Conservation (phyloP, 2,329 filamentous ascomycete genomes). For the Cladosporium sp. region DNA sequence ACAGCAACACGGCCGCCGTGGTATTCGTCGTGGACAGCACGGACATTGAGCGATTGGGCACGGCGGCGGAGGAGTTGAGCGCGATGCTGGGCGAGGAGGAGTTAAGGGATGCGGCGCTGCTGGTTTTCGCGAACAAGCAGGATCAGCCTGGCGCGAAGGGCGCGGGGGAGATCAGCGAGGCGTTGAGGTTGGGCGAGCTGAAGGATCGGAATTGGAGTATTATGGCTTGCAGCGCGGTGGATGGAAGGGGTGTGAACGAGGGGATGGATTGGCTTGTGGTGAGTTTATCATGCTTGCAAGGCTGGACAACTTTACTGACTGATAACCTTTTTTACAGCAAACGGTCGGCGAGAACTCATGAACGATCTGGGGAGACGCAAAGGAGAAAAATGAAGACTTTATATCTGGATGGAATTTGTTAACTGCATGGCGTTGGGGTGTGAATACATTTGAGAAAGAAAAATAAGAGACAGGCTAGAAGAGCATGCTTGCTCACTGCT, state of each 20-base stretch:
- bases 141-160: slow-evolving; percentile 97
- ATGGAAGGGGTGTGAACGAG: slow-evolving; percentile 90
- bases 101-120: slow-evolving; percentile 83
- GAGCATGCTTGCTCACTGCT: neutral
- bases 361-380: too few species aligned
- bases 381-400: neutral
- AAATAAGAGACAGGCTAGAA: neutral
- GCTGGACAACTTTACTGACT: neutral
- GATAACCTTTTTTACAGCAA: slow-evolving; percentile 11
- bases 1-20: slow-evolving; percentile 95
- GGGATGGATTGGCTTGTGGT: slow-evolving; percentile 99
- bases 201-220: slow-evolving; percentile 99
- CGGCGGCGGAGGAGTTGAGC: slow-evolving; percentile 86
- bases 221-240: slow-evolving; percentile 93
- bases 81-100: slow-evolving; percentile 98
- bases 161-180: slow-evolving; percentile 94
- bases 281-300: slow-evolving; percentile 39
- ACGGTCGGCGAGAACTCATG: slow-evolving; percentile 25
- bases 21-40: slow-evolving; percentile 99
- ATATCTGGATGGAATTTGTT: slow-evolving; percentile 8
- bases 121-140: slow-evolving; percentile 99
- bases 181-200: slow-evolving; percentile 83
- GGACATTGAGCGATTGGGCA: slow-evolving; percentile 92
- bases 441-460: slow-evolving; percentile 12
- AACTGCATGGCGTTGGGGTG: slow-evolving; percentile 21